Evolutionary conservation across 2,329 filamentous ascomycete species (phyloP), one percentile per base, ranked within the genome.

Genomic region (Xylariaceae sp.): DNA sequence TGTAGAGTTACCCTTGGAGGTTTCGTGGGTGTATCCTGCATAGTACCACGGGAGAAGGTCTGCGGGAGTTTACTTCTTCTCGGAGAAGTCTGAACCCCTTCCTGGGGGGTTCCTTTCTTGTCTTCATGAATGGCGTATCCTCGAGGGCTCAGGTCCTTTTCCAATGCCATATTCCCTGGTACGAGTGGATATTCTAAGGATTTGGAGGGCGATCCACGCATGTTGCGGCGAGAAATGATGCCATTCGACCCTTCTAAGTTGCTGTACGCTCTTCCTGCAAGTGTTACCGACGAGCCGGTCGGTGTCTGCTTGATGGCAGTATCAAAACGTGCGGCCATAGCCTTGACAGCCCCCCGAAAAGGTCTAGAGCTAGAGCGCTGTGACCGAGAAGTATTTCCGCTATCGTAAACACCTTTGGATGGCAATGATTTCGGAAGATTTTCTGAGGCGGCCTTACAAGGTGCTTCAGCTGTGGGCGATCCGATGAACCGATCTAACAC

Each of bases 321-420:
- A 46, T 79, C 72, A 53, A 77, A 77, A 53, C 69, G 65, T 28
- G 74, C 74, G 3, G 74, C 68, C 64, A 79, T 75, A 2, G 71
- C 72, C 49, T 61, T 72, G 11, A 76, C 73, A 3, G 55, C 55
- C 17, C 57, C 68, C 17, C 50, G 53, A 3, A 48, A 40, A 0
- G 59, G 56, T 39, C 46, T 57, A 4, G 52, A 59, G 17, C 43
- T 39, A 7, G 57, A 56, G 33, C 54, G 52, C 19, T 45, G 50
- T 9, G 49, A 45, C 15, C 32, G 6, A 26, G 22, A 26, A n/a
- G n/a, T n/a, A n/a, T n/a, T 49, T 29, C 9, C 12, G 24, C 37
- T 34, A n/a, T 37, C 30, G 12, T 8, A 31, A 42, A 37, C 4
- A 4, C 26, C 18, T 12, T 36, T 31, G 9, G 31, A 9, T 38